Conservation (phyloP, 2,329 filamentous ascomycete genomes). For the Elsinoe perseae region DNA sequence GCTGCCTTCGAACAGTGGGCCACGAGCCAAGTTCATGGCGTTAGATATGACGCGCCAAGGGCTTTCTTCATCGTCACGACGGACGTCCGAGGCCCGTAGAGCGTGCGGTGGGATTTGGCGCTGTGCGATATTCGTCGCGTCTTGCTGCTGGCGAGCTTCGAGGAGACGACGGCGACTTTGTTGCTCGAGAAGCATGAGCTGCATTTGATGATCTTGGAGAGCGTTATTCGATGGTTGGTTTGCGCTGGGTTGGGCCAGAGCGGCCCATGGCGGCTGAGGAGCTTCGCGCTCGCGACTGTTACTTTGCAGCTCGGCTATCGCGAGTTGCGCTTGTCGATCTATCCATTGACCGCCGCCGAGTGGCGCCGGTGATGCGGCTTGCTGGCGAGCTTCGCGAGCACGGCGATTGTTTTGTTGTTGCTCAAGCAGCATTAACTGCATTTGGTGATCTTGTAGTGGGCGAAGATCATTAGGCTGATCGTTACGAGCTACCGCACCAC, state of each 20-base stretch:
- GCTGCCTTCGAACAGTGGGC: slow-evolving; percentile 29
- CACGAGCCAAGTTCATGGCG: slow-evolving; percentile 34
- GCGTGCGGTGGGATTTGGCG: slow-evolving; percentile 17
- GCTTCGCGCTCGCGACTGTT: no score
- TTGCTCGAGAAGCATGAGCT: slow-evolving; percentile 16
- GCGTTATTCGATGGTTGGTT: background rate
- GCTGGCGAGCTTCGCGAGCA: slow-evolving; percentile 36
- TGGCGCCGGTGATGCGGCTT: no score
- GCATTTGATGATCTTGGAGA: slow-evolving; percentile 18
- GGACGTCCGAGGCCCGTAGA: background rate
- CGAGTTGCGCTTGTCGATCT: background rate
- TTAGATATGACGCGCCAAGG: slow-evolving; percentile 44
- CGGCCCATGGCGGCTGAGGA: no score
- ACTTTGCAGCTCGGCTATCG: background rate
- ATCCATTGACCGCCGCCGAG: no score
- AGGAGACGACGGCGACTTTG: slow-evolving; percentile 25
- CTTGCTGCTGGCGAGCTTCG: slow-evolving; percentile 34
- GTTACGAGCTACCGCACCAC: no score
- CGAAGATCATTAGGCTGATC: background rate
- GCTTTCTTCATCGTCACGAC: slow-evolving; percentile 28
- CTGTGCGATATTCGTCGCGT: background rate
- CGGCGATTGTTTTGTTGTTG: slow-evolving; percentile 18
- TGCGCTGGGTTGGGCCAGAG: no score
- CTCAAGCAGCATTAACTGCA: slow-evolving; percentile 16
- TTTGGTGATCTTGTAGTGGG: slow-evolving; percentile 18